Evolutionary conservation across 106 monocot species (phyloP).

Genomic region (Dendrobium chrysotoxum): DNA sequence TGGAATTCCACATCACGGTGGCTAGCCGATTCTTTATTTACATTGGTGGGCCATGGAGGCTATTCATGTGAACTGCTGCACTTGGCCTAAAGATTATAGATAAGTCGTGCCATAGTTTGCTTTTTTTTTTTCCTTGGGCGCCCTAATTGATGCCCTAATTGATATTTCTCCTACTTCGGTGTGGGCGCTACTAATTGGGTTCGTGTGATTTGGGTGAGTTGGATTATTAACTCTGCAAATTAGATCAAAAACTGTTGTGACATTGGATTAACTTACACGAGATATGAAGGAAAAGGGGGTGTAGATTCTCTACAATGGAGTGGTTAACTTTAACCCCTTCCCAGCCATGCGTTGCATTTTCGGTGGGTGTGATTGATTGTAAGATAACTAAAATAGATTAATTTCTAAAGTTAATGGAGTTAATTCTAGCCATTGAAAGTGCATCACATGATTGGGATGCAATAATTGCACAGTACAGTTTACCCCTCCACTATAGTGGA

Average conservation of each 20-base stretch:
- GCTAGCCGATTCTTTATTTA: neutral
- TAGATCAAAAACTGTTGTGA: neutral
- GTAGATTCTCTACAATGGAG: neutral
- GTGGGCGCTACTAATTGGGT: neutral
- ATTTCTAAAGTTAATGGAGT: too few species aligned
- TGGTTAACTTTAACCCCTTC: too few species aligned
- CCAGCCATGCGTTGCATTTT: too few species aligned
- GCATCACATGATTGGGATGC: too few species aligned
- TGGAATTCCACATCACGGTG: constrained; percentile 1
- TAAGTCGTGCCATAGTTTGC: neutral
- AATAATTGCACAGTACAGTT: too few species aligned
- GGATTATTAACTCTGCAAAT: neutral
- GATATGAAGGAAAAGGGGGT: neutral
- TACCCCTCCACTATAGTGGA: too few species aligned
- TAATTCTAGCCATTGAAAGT: too few species aligned
- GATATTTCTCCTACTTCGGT: neutral
- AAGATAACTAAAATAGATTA: too few species aligned
- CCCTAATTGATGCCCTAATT: neutral
- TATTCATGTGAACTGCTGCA: neutral
- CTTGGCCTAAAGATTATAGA: neutral
- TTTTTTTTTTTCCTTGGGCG: neutral
- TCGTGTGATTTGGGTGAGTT: neutral
- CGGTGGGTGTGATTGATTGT: too few species aligned
- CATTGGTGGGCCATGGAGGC: neutral
- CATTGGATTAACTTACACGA: neutral